Conservation (phyloP, 768 basidiomycete species). For the Auriscalpium vulgare region DNA sequence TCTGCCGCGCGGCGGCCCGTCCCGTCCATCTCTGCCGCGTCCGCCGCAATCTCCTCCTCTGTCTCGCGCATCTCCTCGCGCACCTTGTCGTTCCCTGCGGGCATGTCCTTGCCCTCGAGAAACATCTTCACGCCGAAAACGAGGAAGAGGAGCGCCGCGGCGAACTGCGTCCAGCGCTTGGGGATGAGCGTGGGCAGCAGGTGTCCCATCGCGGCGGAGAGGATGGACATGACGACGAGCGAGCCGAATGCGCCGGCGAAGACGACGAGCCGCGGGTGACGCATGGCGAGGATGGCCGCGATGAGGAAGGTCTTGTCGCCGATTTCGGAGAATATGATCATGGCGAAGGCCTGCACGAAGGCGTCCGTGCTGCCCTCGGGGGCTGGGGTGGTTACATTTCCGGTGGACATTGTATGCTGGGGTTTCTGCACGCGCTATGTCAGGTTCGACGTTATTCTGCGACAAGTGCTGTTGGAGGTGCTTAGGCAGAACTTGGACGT, state of each 20-base stretch:
- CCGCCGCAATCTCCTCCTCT: constrained; percentile 89
- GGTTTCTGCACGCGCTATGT: no score
- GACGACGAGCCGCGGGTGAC: constrained; percentile 79
- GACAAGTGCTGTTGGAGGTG: no score
- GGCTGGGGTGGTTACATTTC: neutral
- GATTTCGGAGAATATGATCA: constrained; percentile 91
- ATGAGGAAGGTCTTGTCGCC: constrained; percentile 93
- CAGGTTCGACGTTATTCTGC: no score
- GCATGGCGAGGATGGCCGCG: constrained; percentile 88
- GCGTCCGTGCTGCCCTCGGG: constrained; percentile 36
- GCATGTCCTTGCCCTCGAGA: constrained; percentile 77
- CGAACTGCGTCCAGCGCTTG: constrained; percentile 36
- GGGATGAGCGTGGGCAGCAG: constrained; percentile 82
- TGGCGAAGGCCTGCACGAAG: constrained; percentile 71
- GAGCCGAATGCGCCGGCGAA: constrained; percentile 87
- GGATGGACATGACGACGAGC: constrained; percentile 85
- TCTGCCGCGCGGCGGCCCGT: constrained; percentile 25
- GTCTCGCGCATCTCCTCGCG: constrained; percentile 93
- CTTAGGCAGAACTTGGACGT: no score
- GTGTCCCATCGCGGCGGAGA: constrained; percentile 91
- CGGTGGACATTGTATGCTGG: neutral
- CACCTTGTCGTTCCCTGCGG: constrained; percentile 69
- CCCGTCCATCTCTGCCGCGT: constrained; percentile 48
- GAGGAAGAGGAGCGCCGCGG: constrained; percentile 78
- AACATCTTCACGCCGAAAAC: constrained; percentile 90